Evolutionary conservation across 139 green algal genomes (phyloP), one percentile per base, ranked within the genome.

Genomic region (Limnomonas spitsbergensis): DNA sequence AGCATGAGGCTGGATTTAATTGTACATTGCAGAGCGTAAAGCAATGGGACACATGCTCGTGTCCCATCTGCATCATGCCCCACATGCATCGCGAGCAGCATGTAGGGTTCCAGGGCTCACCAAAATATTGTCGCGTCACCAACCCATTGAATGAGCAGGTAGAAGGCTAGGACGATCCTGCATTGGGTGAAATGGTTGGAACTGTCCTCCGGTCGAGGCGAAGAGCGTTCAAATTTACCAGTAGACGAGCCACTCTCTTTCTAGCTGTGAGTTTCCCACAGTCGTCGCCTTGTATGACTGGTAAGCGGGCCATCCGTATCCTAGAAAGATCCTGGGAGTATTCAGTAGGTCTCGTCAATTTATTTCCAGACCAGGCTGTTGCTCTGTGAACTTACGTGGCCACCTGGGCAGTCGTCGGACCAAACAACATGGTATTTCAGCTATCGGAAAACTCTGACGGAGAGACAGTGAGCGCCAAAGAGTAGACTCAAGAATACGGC

Each of bases 101-200:
- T 20, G 14, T 20, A 61, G n/a, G n/a, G n/a, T n/a, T 72, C 7
- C 27, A 34, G 9, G 6, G 24, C 61, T 39, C 29, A 72, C 61
- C 61, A 72, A 20, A 72, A 72, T 20, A 72, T 36, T 39, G 29
- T 34, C 26, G 27, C 6, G 61, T 74, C 68, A 32, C 20, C 68
- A 6, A 74, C 20, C 68, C 68, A 74, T 32, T 74, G 68, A 9
- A 47, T 4, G 9, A 42, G 20, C 4, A 74, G 14, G 68, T 39
- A 74, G 20, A 74, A 40, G 40, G 68, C 68, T 4, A 74, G 29
- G 29, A 74, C 68, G 6, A 47, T 74, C 68, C 68, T 74, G 68
- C 35, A 70, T 70, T 24, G 56, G 7, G 27, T 38, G 56, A 34
- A 37, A 35, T 14, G 20, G 14, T 61, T 61, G 47, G 14, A 14